A percentile compares a stretch with the other conserved stretches of the same genome.
These are phyloP conservation scores for Farysia itapuensis DNA, from an alignment of 1,284 basidiomycete species.

Conservation along the genomic window DNA sequence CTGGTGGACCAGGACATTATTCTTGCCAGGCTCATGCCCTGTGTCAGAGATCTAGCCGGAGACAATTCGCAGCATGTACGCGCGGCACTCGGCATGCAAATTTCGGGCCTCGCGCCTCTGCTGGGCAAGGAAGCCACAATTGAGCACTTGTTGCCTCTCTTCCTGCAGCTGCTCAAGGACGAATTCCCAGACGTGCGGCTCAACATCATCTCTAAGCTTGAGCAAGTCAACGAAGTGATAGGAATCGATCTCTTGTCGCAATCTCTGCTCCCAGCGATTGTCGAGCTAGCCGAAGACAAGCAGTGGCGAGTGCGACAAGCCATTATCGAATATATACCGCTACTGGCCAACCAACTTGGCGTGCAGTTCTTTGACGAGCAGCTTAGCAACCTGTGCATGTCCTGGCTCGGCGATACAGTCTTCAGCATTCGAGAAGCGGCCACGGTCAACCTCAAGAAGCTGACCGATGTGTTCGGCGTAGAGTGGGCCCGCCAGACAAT, in stretches of 20 bases:
- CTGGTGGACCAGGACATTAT: conserved; percentile 92
- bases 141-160: conserved; percentile 93
- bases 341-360: conserved; percentile 93
- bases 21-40: conserved; percentile 89
- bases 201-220: conserved; percentile 98
- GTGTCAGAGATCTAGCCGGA: conserved; percentile 89
- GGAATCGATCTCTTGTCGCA: conserved; percentile 95
- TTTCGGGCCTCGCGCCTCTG: conserved; percentile 93
- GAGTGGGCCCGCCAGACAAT: conserved; percentile 95
- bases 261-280: conserved; percentile 93
- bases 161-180: conserved; percentile 94
- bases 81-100: conserved; percentile 92
- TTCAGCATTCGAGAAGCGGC: conserved; percentile 98
- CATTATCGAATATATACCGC: conserved; percentile 97
- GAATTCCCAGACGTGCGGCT: conserved; percentile 97
- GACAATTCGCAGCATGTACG: conserved; percentile 96
- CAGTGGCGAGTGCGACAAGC: conserved; percentile 99
- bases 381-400: conserved; percentile 95
- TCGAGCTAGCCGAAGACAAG: conserved; percentile 98
- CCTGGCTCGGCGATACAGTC: conserved; percentile 97
- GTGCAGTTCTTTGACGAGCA: conserved; percentile 98
- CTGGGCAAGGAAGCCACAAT: conserved; percentile 92
- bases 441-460: conserved; percentile 92
- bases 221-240: conserved; percentile 94
- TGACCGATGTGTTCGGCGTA: conserved; percentile 98